phyloP scores from a whole-genome alignment of 768 basidiomycete species.

The Amanita rimosa region DNA sequence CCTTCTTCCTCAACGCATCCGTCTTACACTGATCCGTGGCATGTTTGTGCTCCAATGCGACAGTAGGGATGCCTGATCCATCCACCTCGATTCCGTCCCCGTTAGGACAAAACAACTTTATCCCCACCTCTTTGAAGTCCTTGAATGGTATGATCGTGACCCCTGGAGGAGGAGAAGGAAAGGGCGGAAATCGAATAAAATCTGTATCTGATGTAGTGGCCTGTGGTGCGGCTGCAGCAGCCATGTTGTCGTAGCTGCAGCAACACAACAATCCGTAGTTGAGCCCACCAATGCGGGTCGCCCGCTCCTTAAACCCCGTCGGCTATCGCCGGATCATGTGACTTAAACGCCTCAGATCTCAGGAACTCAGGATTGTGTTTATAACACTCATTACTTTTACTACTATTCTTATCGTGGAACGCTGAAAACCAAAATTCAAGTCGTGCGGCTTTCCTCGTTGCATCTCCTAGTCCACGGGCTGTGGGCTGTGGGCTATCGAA shows the following conservation, averaged over 20 bases:
- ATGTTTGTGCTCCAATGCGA: conserved; percentile 43
- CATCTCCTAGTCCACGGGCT: no score
- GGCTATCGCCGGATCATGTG: not conserved
- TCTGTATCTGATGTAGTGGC: conserved; percentile 3
- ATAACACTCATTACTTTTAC: no score
- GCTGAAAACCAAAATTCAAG: no score
- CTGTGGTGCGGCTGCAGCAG: not conserved
- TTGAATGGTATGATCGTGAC: conserved; percentile 31
- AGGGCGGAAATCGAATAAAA: conserved; percentile 33
- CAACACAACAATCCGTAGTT: not conserved
- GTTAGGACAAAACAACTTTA: conserved; percentile 10
- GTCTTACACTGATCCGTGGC: conserved; percentile 44
- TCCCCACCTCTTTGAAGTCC: conserved; percentile 28
- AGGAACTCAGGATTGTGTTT: no score
- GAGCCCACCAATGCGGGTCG: no score
- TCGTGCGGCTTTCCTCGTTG: no score
- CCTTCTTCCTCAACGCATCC: conserved; percentile 40
- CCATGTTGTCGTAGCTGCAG: not conserved
- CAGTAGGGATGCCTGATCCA: conserved; percentile 54
- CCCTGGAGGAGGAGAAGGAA: conserved; percentile 29
- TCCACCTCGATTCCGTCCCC: conserved; percentile 46
- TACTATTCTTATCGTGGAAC: no score
- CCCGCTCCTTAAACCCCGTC: not conserved
- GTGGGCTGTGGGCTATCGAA: no score
- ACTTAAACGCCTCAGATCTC: no score